Evolutionary conservation across 2,329 filamentous ascomycete genomes (phyloP).

Genomic region (Conoideocrella luteorostrata): DNA sequence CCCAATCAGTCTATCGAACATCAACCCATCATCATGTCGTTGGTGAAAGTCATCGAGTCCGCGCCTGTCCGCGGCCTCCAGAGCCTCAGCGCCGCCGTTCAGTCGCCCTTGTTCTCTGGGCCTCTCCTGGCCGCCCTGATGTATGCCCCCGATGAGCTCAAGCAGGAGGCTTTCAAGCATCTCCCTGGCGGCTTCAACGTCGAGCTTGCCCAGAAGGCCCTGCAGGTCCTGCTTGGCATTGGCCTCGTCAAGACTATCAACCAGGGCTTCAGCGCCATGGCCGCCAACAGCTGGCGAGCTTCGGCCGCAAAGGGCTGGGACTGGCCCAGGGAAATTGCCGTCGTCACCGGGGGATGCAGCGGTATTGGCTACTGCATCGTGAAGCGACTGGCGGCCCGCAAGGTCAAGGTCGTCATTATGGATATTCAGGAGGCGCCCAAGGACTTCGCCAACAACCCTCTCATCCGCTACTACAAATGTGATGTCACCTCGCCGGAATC

Average conservation of each 20-base stretch:
- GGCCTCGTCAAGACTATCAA: slow-evolving; percentile 19
- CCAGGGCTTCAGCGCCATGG: slow-evolving; percentile 18
- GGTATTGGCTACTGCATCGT: slow-evolving; percentile 35
- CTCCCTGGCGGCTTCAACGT: slow-evolving; percentile 7
- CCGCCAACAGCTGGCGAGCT: slow-evolving; percentile 23
- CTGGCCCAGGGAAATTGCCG: slow-evolving; percentile 34
- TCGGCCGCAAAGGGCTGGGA: slow-evolving; percentile 20
- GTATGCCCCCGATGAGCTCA: slow-evolving; percentile 8
- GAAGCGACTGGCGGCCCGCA: slow-evolving; percentile 25
- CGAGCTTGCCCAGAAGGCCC: slow-evolving; percentile 6
- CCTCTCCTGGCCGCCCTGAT: slow-evolving; percentile 11
- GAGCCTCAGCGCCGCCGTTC: slow-evolving; percentile 3
- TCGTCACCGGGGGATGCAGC: slow-evolving; percentile 37
- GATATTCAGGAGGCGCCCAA: slow-evolving; percentile 44
- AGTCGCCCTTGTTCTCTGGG: slow-evolving; percentile 13
- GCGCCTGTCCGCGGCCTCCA: slow-evolving; percentile 10
- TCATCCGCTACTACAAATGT: slow-evolving; percentile 27
- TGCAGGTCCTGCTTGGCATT: slow-evolving; percentile 17
- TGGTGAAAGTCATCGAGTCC: slow-evolving; percentile 10
- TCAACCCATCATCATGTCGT: slow-evolving; percentile 7
- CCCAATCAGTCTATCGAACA: neutral
- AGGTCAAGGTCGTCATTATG: slow-evolving; percentile 60
- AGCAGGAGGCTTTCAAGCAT: slow-evolving; percentile 1
- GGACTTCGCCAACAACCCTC: slow-evolving; percentile 14
- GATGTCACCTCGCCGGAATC: slow-evolving; percentile 36